Evolutionary conservation across 2,329 filamentous ascomycete genomes (phyloP), one percentile per base, ranked within the genome.

Genomic region (Rhytidhysteron rufulum): DNA sequence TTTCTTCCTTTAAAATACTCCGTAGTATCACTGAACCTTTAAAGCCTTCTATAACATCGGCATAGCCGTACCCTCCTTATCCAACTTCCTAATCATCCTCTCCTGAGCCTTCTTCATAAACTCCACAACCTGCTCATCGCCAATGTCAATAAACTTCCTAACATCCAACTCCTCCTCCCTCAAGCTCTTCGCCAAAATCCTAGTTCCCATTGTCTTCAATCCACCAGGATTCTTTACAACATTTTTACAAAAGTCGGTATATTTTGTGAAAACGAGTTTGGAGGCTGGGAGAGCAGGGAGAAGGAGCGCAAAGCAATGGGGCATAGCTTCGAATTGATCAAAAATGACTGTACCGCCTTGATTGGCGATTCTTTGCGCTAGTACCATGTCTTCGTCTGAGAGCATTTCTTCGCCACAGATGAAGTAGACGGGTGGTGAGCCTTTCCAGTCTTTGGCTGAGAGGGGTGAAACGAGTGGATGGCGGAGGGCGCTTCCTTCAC

Each of bases 321-420:
- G 85, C 86, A 91, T 91, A 3, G 80, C 83, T 60, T 89, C 82
- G 58, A 82, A 93, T 64, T 88, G 79, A 58, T 86, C 79, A 53
- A 82, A 85, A 3, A 79, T 71, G 0, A 90, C 77, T 0, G 54
- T 56, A 0, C 83, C 82, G 4, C 78, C 80, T 33, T 85, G 77
- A 6, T 53, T 48, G 13, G 70, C 69, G 9, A 86, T 69, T 29
- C 74, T 72, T 30, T 68, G 63, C 0, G 82, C 84, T 2, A 87
- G 57, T 38, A 79, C 78, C 47, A 73, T 74, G 44, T 73, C 74
- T 60, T 89, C 85, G 59, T 88, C 85, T 1, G 77, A 70, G 8
- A 91, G 70, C 50, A 84, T 74, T 65, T 93, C 87, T 69, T 85
- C 79, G 0, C 87, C 87, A 0, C 78, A 75, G 49, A 74, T 79